Evolutionary conservation across 192 early-diverging fungal genomes (phyloP).

Genomic region (Mortierella alpina): DNA sequence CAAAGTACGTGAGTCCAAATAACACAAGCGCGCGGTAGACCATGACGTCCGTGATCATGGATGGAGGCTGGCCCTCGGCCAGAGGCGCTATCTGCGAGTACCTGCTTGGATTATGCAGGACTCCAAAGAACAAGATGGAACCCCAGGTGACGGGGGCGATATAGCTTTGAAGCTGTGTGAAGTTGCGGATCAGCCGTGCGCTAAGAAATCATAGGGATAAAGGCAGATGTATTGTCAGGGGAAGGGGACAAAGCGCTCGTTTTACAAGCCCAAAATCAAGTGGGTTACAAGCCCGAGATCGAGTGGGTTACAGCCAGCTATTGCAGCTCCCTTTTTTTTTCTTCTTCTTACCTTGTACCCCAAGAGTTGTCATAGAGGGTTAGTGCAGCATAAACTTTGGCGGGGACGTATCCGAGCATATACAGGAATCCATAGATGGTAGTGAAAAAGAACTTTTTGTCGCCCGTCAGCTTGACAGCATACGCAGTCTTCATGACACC

Average conservation of each 20-base stretch:
- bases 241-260: background rate
- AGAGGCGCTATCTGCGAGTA: slow-evolving; percentile 12
- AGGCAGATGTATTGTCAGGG: background rate
- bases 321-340: background rate
- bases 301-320: background rate
- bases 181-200: slow-evolving; percentile 26
- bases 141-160: slow-evolving; percentile 24
- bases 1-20: slow-evolving; percentile 10
- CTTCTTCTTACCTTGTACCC: slow-evolving; percentile 55
- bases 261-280: no score
- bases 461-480: slow-evolving; percentile 35
- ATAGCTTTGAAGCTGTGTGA: slow-evolving; percentile 26
- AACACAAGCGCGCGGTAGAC: background rate
- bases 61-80: slow-evolving; percentile 15
- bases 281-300: background rate
- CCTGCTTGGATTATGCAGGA: slow-evolving; percentile 13
- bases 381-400: slow-evolving; percentile 61
- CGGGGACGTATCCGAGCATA: slow-evolving; percentile 59
- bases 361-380: slow-evolving; percentile 65
- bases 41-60: slow-evolving; percentile 10
- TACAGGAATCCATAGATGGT: slow-evolving; percentile 61
- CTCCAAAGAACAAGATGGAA: slow-evolving; percentile 10
- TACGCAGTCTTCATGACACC: slow-evolving; percentile 54
- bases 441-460: slow-evolving; percentile 54
- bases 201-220: background rate